These are phyloP conservation scores for Aspergillus pseudotamarii DNA, from an alignment of 2,329 filamentous ascomycete species.

Conservation along the genomic window DNA sequence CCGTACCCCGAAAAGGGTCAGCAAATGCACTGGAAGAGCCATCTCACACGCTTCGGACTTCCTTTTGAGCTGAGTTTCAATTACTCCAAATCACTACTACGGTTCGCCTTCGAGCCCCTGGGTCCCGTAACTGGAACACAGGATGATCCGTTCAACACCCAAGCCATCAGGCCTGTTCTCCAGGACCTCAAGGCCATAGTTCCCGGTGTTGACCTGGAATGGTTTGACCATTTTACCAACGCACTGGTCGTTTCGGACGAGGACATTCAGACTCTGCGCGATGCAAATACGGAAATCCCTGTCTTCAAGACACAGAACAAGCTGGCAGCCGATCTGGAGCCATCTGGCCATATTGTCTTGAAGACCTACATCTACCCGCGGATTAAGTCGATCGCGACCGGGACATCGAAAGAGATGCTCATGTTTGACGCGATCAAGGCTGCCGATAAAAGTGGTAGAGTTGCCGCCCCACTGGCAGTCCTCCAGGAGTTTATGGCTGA, in stretches of 20 bases:
- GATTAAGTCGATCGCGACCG: constrained; percentile 18
- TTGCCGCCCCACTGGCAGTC: background rate
- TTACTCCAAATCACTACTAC: constrained; percentile 13
- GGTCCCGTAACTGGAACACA: constrained; percentile 12
- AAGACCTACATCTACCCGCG: constrained; percentile 20
- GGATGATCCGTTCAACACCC: constrained; percentile 19
- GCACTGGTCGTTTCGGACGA: constrained; percentile 13
- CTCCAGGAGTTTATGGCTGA: background rate
- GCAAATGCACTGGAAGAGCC: constrained; percentile 15
- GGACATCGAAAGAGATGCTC: constrained; percentile 11
- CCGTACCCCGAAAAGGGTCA: constrained; percentile 7
- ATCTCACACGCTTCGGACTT: constrained; percentile 17
- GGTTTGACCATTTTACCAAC: constrained; percentile 14
- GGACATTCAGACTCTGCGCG: background rate
- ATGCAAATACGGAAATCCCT: background rate
- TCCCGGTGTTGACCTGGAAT: constrained; percentile 8
- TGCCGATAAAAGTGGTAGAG: background rate
- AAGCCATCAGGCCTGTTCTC: constrained; percentile 10
- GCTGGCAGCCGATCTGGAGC: background rate
- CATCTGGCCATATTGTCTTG: background rate
- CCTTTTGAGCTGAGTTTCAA: constrained; percentile 22
- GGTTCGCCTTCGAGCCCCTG: constrained; percentile 21
- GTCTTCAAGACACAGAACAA: constrained; percentile 7
- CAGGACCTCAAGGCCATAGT: constrained; percentile 10
- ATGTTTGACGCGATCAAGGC: constrained; percentile 17